Conservation (phyloP, 1,284 basidiomycete species). For the Leccinum angustisporum region DNA sequence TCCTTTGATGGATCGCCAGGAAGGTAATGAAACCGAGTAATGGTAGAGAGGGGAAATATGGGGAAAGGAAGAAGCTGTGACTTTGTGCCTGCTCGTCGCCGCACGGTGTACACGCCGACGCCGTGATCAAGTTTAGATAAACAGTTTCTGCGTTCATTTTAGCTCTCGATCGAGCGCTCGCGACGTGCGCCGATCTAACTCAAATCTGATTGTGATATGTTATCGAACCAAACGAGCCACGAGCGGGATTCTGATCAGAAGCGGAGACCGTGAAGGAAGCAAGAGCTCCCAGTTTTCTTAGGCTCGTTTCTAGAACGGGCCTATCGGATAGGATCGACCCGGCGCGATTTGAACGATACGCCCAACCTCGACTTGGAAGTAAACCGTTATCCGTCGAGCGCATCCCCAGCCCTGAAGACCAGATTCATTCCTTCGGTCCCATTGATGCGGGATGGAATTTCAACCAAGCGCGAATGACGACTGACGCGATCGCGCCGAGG, state of each 20-base stretch:
- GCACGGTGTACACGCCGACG: slow-evolving; percentile 8
- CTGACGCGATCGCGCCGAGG: background rate
- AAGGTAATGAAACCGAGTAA: background rate
- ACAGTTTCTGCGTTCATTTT: background rate
- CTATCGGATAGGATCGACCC: background rate
- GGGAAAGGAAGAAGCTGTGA: background rate
- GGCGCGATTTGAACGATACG: background rate
- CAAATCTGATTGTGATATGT: too few species aligned
- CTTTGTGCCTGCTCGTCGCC: background rate
- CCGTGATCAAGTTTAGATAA: background rate
- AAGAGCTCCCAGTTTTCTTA: background rate
- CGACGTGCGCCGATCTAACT: too few species aligned
- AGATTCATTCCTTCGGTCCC: background rate
- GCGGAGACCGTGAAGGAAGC: background rate
- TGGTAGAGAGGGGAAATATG: background rate
- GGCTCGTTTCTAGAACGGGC: background rate
- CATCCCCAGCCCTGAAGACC: background rate
- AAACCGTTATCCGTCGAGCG: background rate
- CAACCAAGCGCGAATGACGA: background rate
- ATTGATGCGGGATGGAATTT: background rate
- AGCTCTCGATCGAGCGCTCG: too few species aligned
- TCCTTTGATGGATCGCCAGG: background rate
- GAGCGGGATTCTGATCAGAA: too few species aligned
- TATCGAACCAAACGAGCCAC: too few species aligned
- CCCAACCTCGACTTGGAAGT: background rate